phyloP scores from a whole-genome alignment of 805 yeast species.

The Candida wancherniae region DNA sequence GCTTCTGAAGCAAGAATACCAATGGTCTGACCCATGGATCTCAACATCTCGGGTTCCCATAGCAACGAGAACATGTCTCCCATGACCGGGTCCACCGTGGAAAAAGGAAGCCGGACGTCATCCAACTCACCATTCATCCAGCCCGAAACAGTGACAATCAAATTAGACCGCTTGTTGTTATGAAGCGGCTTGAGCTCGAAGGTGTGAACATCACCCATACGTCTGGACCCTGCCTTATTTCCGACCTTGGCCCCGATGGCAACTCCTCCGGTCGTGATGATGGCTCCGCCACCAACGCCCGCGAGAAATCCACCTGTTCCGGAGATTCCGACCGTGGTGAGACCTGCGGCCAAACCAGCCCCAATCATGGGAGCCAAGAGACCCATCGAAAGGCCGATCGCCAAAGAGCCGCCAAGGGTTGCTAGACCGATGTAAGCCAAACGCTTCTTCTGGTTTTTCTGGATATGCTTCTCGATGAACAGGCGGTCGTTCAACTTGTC shows the following conservation, averaged over 20 bases:
- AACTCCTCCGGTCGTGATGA: slow-evolving; percentile 88
- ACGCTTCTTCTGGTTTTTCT: slow-evolving; percentile 58
- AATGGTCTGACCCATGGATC: slow-evolving; percentile 94
- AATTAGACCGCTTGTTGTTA: slow-evolving; percentile 81
- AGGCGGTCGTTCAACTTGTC: slow-evolving; percentile 78
- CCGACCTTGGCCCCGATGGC: slow-evolving; percentile 91
- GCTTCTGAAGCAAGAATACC: slow-evolving; percentile 91
- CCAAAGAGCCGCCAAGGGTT: slow-evolving; percentile 91
- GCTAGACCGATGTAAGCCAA: slow-evolving; percentile 90
- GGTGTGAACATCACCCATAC: slow-evolving; percentile 89
- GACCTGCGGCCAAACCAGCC: slow-evolving; percentile 96
- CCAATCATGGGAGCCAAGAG: slow-evolving; percentile 96
- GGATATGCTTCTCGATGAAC: slow-evolving; percentile 67
- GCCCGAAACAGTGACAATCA: slow-evolving; percentile 87
- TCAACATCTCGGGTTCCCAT: slow-evolving; percentile 98
- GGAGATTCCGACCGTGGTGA: slow-evolving; percentile 87
- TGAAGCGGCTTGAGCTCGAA: slow-evolving; percentile 92
- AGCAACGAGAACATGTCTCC: slow-evolving; percentile 88
- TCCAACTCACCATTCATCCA: slow-evolving; percentile 96
- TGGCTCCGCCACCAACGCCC: slow-evolving; percentile 94
- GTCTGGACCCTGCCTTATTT: slow-evolving; percentile 70
- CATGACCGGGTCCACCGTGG: slow-evolving; percentile 96
- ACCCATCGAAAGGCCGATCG: slow-evolving; percentile 93
- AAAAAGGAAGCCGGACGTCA: slow-evolving; percentile 93
- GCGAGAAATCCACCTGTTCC: slow-evolving; percentile 94